These are phyloP conservation scores for Neurospora sp. DNA, from an alignment of 495 filamentous ascomycete species.

Conservation along the genomic window DNA sequence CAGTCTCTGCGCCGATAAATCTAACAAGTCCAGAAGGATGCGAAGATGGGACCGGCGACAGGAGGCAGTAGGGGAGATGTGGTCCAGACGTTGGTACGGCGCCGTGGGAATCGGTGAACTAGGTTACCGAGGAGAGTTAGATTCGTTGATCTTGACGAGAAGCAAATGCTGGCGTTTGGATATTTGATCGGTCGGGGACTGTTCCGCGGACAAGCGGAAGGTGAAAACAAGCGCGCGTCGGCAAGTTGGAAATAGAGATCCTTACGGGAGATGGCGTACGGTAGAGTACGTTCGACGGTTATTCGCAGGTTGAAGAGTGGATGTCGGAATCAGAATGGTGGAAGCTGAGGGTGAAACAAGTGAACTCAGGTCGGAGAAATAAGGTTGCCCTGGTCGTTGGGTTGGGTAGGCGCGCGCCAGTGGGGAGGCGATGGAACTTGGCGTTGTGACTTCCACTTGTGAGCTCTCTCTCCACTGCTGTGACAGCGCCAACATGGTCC, in stretches of 20 bases:
- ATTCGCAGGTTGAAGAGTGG: not conserved
- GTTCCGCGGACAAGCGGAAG: not conserved
- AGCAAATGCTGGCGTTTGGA: not conserved
- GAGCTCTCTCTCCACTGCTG: not conserved
- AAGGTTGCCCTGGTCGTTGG: not conserved
- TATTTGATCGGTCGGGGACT: not conserved
- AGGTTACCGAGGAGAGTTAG: not conserved
- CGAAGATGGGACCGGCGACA: not conserved
- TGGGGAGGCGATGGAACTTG: not conserved
- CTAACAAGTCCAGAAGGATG: not conserved
- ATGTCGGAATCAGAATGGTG: not conserved
- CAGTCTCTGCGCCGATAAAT: slow-evolving; percentile 14
- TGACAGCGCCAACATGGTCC: not conserved
- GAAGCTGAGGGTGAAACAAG: not conserved
- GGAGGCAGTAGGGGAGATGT: not conserved
- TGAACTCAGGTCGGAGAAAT: not conserved
- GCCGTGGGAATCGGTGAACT: not conserved
- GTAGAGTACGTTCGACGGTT: not conserved
- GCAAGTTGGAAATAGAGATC: not conserved
- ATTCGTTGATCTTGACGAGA: not conserved
- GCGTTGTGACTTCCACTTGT: not conserved
- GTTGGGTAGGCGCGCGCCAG: not conserved
- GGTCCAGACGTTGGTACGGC: not conserved
- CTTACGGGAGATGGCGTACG: not conserved
- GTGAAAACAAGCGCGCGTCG: not conserved